Evolutionary conservation across 495 filamentous ascomycete genomes (phyloP).

Genomic region (Aspergillus sparsus): DNA sequence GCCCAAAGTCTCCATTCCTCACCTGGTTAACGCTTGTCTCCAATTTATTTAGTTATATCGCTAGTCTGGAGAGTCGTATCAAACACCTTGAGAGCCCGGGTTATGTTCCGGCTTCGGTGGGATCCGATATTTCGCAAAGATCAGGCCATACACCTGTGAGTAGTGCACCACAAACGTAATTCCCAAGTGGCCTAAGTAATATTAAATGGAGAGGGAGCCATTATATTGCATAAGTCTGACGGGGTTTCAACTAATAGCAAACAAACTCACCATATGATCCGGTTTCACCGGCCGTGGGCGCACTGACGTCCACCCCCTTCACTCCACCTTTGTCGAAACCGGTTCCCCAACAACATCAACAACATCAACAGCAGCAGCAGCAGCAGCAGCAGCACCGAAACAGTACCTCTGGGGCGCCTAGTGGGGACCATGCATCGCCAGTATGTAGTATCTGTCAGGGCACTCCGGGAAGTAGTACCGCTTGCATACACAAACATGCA

Average conservation of each 20-base stretch:
- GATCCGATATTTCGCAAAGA: neutral
- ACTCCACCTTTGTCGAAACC: neutral
- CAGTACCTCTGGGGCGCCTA: neutral
- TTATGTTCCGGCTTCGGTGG: neutral
- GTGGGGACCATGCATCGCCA: conserved; percentile 10
- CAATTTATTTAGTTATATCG: conserved; percentile 27
- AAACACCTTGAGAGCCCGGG: conserved; percentile 32
- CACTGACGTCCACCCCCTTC: neutral
- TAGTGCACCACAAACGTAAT: neutral
- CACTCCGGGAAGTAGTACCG: conserved; percentile 4
- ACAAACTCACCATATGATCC: conserved; percentile 6
- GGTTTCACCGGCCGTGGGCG: conserved; percentile 4
- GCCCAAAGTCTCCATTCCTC: neutral
- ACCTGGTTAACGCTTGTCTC: neutral
- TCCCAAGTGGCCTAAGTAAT: neutral
- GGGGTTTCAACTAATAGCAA: neutral
- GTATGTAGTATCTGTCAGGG: conserved; percentile 11
- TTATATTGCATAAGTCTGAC: neutral
- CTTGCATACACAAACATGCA: neutral
- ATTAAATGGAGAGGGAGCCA: neutral
- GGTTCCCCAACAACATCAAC: conserved; percentile 2
- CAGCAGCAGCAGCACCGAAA: neutral
- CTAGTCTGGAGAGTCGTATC: conserved; percentile 32
- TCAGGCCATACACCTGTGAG: conserved; percentile 24
- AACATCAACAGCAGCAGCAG: conserved; percentile 6